Conservation (phyloP, 148 eudicot genomes). For the Gaultheria prostrata region DNA sequence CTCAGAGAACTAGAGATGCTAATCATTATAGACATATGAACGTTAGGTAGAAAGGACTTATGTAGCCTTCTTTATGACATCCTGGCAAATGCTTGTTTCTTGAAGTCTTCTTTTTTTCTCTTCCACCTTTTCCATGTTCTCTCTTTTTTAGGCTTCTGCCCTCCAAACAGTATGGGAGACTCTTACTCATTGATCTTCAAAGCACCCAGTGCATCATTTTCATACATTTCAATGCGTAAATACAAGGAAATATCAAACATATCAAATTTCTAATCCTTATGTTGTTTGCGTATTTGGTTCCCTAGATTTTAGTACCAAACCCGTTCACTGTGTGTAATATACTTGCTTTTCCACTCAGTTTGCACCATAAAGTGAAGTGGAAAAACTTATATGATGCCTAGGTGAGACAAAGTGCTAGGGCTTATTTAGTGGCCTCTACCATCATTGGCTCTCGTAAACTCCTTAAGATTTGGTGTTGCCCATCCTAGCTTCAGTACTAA, state of each 20-base stretch:
- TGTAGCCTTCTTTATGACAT: neutral
- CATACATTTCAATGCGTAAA: neutral
- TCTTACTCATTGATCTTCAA: neutral
- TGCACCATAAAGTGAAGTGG: neutral
- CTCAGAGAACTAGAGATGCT: neutral
- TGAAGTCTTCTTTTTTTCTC: neutral
- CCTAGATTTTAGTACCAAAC: neutral
- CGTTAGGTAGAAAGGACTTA: neutral
- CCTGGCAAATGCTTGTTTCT: neutral
- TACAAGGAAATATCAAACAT: neutral
- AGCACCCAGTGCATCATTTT: neutral
- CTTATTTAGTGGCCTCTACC: neutral
- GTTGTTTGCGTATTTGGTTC: neutral
- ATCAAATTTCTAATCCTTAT: neutral
- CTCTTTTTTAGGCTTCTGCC: neutral
- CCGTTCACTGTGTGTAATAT: neutral
- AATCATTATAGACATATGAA: neutral
- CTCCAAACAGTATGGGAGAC: neutral
- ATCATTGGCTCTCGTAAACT: neutral
- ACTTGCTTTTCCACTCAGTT: neutral
- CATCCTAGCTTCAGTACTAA: neutral
- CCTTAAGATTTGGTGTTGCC: neutral
- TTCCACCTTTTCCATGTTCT: neutral
- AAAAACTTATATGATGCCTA: constrained; percentile 1
- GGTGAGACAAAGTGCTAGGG: neutral